Evolutionary conservation across 2,329 filamentous ascomycete genomes (phyloP).

Genomic region (Xylaria sp.): DNA sequence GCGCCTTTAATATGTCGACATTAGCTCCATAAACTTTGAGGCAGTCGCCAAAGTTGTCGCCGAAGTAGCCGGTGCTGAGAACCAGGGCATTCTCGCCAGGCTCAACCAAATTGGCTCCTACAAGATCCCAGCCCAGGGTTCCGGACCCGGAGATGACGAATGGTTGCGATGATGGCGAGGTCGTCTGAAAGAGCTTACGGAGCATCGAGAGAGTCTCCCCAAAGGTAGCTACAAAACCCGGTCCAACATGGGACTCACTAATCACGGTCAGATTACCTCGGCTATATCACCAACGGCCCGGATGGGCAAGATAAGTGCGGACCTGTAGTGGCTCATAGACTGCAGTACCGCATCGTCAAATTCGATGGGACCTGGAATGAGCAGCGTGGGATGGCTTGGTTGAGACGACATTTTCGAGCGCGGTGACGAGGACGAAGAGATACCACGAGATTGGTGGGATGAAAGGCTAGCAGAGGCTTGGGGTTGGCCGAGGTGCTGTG

Average conservation of each 20-base stretch:
- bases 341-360: slow-evolving; percentile 97
- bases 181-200: slow-evolving; percentile 93
- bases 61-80: slow-evolving; percentile 96
- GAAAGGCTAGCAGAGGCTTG: slow-evolving; percentile 45
- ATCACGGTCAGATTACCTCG: slow-evolving; percentile 29
- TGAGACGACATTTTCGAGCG: slow-evolving; percentile 68
- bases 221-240: slow-evolving; percentile 88
- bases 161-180: slow-evolving; percentile 82
- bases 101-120: slow-evolving; percentile 92
- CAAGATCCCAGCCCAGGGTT: slow-evolving; percentile 95
- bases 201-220: slow-evolving; percentile 89
- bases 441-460: slow-evolving; percentile 41
- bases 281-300: not conserved
- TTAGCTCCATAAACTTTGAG: slow-evolving; percentile 90
- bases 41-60: slow-evolving; percentile 92
- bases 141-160: slow-evolving; percentile 95
- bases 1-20: slow-evolving; percentile 87
- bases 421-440: slow-evolving; percentile 35
- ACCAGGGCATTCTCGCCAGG: slow-evolving; percentile 90
- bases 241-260: slow-evolving; percentile 93
- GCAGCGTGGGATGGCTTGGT: slow-evolving; percentile 74
- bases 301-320: slow-evolving; percentile 46
- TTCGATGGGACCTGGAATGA: slow-evolving; percentile 98
- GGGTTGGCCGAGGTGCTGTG: slow-evolving; percentile 44
- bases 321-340: slow-evolving; percentile 96